Base-by-base conservation (phyloP, 1,139 yeast genomes). In the Yarrowia galli region DNA sequence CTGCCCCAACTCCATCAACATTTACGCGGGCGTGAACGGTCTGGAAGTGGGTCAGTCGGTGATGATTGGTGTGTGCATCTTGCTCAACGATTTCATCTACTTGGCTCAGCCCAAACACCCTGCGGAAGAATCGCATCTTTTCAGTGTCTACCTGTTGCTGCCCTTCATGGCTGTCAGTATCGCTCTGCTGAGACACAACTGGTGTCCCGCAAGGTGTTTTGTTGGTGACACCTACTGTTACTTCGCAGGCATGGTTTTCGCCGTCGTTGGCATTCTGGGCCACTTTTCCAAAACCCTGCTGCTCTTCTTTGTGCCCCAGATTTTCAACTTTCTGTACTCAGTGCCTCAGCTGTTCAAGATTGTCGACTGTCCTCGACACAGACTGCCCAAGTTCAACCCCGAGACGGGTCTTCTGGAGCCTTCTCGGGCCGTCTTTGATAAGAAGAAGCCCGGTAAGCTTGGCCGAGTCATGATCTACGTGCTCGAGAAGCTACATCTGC, bases 141-240 rank as follows among this genome's bases (percentile, higher is more conserved):
- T 93, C 72, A 91, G 97, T 1, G 86, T 90, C 4, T 88, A 91
- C 68, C 82, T 95, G 71, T 79, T 95, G 61, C 80, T 93, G 0
- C 99, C 99, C 22, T 90, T 95, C 75, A 75, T 93, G 42, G 98
- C 98, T 0, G 96, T 92, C 2, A 87, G 97, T 0, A 70, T 88
- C 1, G 97, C 92, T 0, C 80, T 95, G 67, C 84, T 91, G 71
- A 87, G 85, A 73, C 89, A 83, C 81, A 95, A 95, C 77, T 90
- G 95, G 89, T 95, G 83, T 80, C 99, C 99, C 0, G 92, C 99
- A 0, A 80, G 80, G 69, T 98, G 92, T 0, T 95, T 95, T 80
- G 99, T 96, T 4, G 99, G 99, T 28, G 99, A 95, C 76, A 95
- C 99, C 0, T 96, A 90, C 80, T 95, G 99, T 79, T 95, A 96